Percentiles rank a stretch among this genome's conserved stretches.
These are phyloP conservation scores for Aspergillus quadricinctus DNA, from an alignment of 2,329 filamentous ascomycete species.

Conservation along the genomic window DNA sequence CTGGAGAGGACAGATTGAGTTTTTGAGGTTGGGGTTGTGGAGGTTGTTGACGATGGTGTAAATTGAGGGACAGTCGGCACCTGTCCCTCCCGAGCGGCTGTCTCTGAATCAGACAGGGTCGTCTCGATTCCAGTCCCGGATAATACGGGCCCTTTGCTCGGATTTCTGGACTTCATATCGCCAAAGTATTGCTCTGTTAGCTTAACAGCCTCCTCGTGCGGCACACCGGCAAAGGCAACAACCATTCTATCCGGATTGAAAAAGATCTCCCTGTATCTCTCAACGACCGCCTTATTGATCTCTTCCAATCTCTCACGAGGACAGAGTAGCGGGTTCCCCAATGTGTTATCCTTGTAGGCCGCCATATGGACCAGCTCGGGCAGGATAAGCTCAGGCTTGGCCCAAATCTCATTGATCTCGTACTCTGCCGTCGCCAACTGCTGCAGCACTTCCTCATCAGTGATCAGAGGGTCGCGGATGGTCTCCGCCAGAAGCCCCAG, in stretches of 20 bases:
- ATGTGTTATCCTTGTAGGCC: conserved; percentile 91
- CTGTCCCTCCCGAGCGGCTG: conserved; percentile 28
- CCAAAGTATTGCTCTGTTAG: conserved; percentile 85
- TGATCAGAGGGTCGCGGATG: conserved; percentile 79
- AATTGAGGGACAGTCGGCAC: conserved; percentile 36
- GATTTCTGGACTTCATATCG: conserved; percentile 67
- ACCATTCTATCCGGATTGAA: conserved; percentile 90
- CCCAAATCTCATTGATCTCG: conserved; percentile 96
- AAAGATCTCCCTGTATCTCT: conserved; percentile 75
- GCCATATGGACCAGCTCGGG: conserved; percentile 94
- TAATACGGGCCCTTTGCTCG: conserved; percentile 45
- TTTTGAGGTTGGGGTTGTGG: conserved; percentile 35
- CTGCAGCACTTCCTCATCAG: conserved; percentile 77
- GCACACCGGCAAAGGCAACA: conserved; percentile 87
- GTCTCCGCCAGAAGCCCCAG: conserved; percentile 87
- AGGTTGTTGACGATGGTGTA: conserved; percentile 38
- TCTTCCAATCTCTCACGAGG: conserved; percentile 73
- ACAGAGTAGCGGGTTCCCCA: conserved; percentile 89
- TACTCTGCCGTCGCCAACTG: conserved; percentile 91
- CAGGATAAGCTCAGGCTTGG: conserved; percentile 90
- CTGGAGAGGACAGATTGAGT: conserved; percentile 69
- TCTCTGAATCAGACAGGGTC: conserved; percentile 27
- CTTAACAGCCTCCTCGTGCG: conserved; percentile 73
- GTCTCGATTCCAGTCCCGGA: conserved; percentile 59
- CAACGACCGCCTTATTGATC: conserved; percentile 70